phyloP scores from a whole-genome alignment of 371 early-diverging fungal genomes.

The Mortierella polycephala region DNA sequence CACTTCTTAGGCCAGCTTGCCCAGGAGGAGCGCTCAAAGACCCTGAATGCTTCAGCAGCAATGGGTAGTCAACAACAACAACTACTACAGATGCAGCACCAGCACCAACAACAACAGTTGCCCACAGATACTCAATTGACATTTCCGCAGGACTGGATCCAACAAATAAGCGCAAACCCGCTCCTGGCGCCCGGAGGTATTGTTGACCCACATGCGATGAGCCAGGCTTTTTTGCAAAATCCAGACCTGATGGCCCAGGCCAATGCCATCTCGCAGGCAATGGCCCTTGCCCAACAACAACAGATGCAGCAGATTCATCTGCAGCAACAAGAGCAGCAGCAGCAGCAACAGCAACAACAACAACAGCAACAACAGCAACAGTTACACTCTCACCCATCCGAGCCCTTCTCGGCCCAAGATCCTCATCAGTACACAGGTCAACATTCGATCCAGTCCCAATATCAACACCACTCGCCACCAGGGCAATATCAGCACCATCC shows the following conservation, averaged over 20 bases:
- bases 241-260: slow-evolving; percentile 53
- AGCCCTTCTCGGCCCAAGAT: neutral
- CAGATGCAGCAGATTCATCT: slow-evolving; percentile 14
- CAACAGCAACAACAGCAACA: slow-evolving; percentile 14
- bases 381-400: slow-evolving; percentile 4
- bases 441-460: slow-evolving; percentile 6
- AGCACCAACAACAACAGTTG: slow-evolving; percentile 12
- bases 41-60: slow-evolving; percentile 4
- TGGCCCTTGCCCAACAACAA: slow-evolving; percentile 52
- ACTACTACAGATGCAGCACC: slow-evolving; percentile 9
- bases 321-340: slow-evolving; percentile 16
- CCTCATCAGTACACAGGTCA: neutral
- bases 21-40: slow-evolving; percentile 35
- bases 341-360: slow-evolving; percentile 19
- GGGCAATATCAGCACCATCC: slow-evolving; percentile 12
- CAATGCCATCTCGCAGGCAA: slow-evolving; percentile 51
- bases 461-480: slow-evolving; percentile 22
- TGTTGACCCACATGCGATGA: slow-evolving; percentile 50
- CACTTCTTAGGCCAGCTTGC: slow-evolving; percentile 43
- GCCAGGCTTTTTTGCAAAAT: slow-evolving; percentile 49
- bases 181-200: slow-evolving; percentile 41
- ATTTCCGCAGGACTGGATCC: slow-evolving; percentile 43
- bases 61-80: neutral
- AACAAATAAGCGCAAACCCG: slow-evolving; percentile 35
- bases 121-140: slow-evolving; percentile 3